phyloP scores from a whole-genome alignment of 2,329 filamentous ascomycete genomes.

The Aspergillus novoparasiticus region DNA sequence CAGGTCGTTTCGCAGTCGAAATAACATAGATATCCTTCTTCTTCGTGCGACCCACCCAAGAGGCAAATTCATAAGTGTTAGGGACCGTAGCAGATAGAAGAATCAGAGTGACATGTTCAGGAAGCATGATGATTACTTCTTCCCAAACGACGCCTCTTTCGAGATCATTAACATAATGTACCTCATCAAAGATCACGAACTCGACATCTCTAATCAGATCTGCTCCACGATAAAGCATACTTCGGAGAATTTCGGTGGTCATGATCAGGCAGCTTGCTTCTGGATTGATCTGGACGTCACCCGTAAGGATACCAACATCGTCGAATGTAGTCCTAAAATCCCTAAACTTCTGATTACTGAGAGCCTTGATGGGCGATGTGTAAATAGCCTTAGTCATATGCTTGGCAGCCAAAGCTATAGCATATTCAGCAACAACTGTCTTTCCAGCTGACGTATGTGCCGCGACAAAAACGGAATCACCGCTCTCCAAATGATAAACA shows the following conservation, averaged over 20 bases:
- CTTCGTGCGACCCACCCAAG: conserved; percentile 96
- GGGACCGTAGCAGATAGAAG: conserved; percentile 94
- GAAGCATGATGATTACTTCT: conserved; percentile 99
- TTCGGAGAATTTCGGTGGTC: conserved; percentile 96
- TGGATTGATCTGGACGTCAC: conserved; percentile 96
- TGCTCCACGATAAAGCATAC: conserved; percentile 96
- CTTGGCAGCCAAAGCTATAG: conserved; percentile 91
- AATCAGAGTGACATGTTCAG: conserved; percentile 94
- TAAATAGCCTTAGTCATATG: conserved; percentile 99
- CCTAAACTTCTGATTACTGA: conserved; percentile 98
- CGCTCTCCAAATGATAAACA: conserved; percentile 93
- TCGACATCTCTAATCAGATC: conserved; percentile 97
- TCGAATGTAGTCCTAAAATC: conserved; percentile 90
- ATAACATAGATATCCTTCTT: conserved; percentile 99
- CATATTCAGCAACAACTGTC: conserved; percentile 97
- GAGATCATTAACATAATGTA: conserved; percentile 96
- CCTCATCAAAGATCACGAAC: conserved; percentile 98
- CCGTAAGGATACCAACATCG: conserved; percentile 94
- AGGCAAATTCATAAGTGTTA: conserved; percentile 96
- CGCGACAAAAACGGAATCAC: conserved; percentile 96
- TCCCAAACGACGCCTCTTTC: conserved; percentile 98
- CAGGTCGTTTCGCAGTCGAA: conserved; percentile 90
- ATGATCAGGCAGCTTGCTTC: conserved; percentile 98
- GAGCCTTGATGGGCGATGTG: conserved; percentile 95
- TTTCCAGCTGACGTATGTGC: conserved; percentile 98